A percentile compares a stretch with the other conserved stretches of the same genome.
phyloP scores from a whole-genome alignment of 805 yeast genomes.

The Candida silvicultrix region DNA sequence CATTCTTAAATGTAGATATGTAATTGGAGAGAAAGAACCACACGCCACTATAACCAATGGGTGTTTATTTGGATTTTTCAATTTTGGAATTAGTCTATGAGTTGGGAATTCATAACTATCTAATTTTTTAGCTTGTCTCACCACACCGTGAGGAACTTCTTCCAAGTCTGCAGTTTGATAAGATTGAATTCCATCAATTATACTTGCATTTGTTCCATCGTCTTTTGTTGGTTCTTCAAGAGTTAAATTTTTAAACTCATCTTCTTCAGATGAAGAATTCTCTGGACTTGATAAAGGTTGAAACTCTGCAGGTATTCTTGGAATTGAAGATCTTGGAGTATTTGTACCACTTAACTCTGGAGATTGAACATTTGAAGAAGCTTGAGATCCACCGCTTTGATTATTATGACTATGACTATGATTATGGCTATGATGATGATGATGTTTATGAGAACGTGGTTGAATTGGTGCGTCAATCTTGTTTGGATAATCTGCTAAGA shows the following conservation, averaged over 20 bases:
- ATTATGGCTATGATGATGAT: slow-evolving; percentile 8
- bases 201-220: slow-evolving; percentile 14
- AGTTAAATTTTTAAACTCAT: slow-evolving; percentile 6
- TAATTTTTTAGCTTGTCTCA: slow-evolving; percentile 73
- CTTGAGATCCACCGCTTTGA: slow-evolving; percentile 8
- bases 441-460: slow-evolving; percentile 24
- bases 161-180: slow-evolving; percentile 86
- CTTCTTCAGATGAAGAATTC: slow-evolving; percentile 30
- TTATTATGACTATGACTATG: slow-evolving; percentile 2
- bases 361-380: slow-evolving; percentile 5
- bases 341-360: slow-evolving; percentile 13
- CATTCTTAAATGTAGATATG: slow-evolving; percentile 93
- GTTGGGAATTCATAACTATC: slow-evolving; percentile 77
- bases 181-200: slow-evolving; percentile 26
- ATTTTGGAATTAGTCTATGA: slow-evolving; percentile 68
- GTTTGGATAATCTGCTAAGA: slow-evolving; percentile 65
- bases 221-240: slow-evolving; percentile 8
- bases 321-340: slow-evolving; percentile 42
- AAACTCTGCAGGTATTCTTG: slow-evolving; percentile 51
- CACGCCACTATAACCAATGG: slow-evolving; percentile 96
- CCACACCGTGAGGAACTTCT: slow-evolving; percentile 93
- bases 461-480: slow-evolving; percentile 72
- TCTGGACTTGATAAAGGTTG: slow-evolving; percentile 44
- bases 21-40: slow-evolving; percentile 94
- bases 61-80: slow-evolving; percentile 68